Evolutionary conservation across 805 yeast genomes (phyloP), one percentile per base, ranked within the genome.

Genomic region (Saturnispora zaruensis): DNA sequence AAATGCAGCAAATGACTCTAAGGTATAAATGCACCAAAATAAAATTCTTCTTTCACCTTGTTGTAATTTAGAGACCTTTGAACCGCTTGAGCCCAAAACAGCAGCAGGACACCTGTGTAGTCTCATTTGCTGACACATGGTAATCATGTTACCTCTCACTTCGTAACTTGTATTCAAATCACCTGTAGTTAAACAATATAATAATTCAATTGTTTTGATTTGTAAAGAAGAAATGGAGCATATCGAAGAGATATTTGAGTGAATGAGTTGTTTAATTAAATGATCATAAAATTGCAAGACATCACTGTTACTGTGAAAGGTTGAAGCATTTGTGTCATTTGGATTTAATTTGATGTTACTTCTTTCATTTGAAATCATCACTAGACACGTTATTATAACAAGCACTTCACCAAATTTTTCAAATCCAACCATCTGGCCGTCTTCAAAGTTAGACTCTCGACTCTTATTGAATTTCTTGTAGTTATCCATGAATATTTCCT

Each of bases 21-120:
- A 70, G 26, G 81, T 74, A 64, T 86, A 88, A 41, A 82, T 77
- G 54, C 87, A 80, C 96, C 96, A 89, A 58, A 89, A 89, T 37
- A 87, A 66, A 33, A 86, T 76, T 62, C 95, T 77, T 54, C 96
- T 74, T 60, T 86, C 87, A 54, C 90, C 89, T 65, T 84, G 93
- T 68, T 84, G 90, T 52, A 79, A 73, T 55, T 75, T 77, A 23
- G 81, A 76, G 42, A 84, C 77, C 32, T 77, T 76, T 2, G 84
- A 74, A 1, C 91, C 91, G 51, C 72, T 73, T n/a, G 74, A 73
- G 3, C 80, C 78, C 45, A 84, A 67, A 4, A 87, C 89, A 0
- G 91, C 91, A 4, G 90, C 81, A 8, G 95, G 96, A 64, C 95
- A 84, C 57, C 95, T 73, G 62, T 88, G 95, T 42, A 89, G 70